Conservation (phyloP, 306 rosid species). For the cucumber (Cucumis sativus) region DNA sequence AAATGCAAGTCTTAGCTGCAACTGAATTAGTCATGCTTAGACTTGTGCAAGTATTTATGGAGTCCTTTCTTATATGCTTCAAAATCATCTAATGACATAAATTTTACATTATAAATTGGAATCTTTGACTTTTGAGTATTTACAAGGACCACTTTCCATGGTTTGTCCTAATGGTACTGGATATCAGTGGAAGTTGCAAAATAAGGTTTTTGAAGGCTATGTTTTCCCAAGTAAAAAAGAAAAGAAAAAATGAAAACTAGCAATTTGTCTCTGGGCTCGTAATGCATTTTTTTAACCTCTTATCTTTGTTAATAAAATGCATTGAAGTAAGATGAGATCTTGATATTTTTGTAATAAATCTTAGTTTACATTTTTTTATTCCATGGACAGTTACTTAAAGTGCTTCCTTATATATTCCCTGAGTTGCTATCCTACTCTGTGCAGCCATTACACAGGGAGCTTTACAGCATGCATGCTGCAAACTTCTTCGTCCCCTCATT, state of each 20-base stretch:
- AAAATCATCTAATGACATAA: not conserved
- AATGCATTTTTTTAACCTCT: not conserved
- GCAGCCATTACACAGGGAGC: constrained; percentile 64
- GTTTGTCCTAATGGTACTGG: constrained; percentile 4
- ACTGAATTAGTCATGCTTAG: not conserved
- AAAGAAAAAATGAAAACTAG: not conserved
- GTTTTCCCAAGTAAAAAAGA: not conserved
- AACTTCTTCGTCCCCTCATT: constrained; percentile 76
- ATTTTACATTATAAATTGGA: not conserved
- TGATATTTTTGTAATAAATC: not conserved
- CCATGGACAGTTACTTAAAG: not conserved
- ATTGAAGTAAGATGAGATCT: not conserved
- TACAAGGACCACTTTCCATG: not conserved
- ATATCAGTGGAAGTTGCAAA: not conserved
- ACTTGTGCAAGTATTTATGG: not conserved
- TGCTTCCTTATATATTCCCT: constrained; percentile 8
- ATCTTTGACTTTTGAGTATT: not conserved
- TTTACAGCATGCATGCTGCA: constrained; percentile 50
- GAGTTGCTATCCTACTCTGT: constrained; percentile 11
- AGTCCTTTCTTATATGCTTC: not conserved
- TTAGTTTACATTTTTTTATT: constrained; percentile 10
- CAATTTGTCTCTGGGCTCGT: not conserved
- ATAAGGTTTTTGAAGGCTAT: not conserved
- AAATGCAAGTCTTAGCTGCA: constrained; percentile 6
- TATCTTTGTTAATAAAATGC: not conserved